phyloP scores from a whole-genome alignment of 2,329 filamentous ascomycete genomes.

The Monosporascus ibericus region DNA sequence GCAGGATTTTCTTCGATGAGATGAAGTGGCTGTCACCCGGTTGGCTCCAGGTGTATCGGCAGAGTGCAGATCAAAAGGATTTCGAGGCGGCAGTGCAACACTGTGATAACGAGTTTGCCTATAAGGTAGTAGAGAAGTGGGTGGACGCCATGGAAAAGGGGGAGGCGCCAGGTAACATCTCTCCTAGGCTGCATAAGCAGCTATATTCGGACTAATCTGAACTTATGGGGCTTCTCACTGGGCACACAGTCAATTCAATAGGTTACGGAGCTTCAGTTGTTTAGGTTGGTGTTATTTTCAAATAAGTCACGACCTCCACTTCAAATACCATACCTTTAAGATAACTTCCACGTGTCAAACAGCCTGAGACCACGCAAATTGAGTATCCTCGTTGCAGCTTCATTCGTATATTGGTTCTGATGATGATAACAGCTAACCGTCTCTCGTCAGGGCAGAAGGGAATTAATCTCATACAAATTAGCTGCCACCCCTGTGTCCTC shows the following conservation, averaged over 20 bases:
- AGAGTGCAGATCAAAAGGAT: constrained; percentile 13
- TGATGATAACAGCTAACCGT: no score
- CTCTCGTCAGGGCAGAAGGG: no score
- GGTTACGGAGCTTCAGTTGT: neutral
- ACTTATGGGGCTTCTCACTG: neutral
- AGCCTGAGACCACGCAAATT: no score
- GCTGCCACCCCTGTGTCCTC: no score
- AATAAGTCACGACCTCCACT: neutral
- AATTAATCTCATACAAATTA: no score
- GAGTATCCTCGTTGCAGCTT: no score
- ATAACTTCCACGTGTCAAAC: no score
- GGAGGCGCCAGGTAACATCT: neutral
- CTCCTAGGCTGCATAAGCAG: constrained; percentile 12
- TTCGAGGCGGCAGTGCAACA: constrained; percentile 25
- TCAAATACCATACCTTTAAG: no score
- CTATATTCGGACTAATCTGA: constrained; percentile 1
- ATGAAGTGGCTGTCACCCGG: constrained; percentile 15
- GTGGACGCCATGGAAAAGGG: constrained; percentile 12
- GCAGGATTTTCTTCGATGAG: constrained; percentile 16
- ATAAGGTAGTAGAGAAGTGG: constrained; percentile 18
- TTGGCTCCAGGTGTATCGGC: constrained; percentile 16
- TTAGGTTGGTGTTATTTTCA: neutral
- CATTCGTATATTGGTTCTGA: no score
- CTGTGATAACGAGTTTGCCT: constrained; percentile 19
- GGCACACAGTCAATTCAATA: neutral